Evolutionary conservation across 73 alveolate species (phyloP).

Genomic region (Durusdinium trenchii): DNA sequence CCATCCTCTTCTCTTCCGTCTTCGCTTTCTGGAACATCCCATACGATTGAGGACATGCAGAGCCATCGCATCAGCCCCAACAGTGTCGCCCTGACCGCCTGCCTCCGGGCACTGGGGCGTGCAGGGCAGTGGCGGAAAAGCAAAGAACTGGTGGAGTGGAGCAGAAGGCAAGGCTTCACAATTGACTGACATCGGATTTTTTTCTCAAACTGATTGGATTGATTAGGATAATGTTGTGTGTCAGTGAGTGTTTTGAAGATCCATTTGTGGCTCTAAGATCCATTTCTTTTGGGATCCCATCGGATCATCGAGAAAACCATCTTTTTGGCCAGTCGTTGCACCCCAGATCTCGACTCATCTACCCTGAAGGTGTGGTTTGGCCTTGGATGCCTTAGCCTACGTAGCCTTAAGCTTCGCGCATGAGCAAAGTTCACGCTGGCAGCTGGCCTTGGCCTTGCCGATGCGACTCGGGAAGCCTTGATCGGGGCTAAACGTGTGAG

Average conservation of each 20-base stretch:
- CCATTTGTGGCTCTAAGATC: not conserved
- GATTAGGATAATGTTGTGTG: not conserved
- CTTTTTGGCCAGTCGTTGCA: too few relatives aligned
- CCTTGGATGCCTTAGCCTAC: constrained; percentile 4
- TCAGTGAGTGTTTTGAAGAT: not conserved
- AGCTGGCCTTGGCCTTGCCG: not conserved
- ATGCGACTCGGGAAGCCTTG: not conserved
- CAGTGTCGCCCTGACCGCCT: constrained; percentile 34
- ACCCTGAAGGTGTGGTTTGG: not conserved
- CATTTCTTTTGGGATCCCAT: not conserved
- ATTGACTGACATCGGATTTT: too few relatives aligned
- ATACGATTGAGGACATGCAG: constrained; percentile 48
- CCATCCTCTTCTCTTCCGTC: too few relatives aligned
- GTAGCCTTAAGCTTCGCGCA: not conserved
- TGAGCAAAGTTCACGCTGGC: constrained; percentile 19
- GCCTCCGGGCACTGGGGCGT: constrained; percentile 57
- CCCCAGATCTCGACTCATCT: not conserved
- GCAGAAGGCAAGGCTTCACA: not conserved
- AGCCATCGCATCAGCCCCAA: constrained; percentile 9
- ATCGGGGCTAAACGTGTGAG: not conserved
- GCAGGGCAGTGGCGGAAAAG: not conserved
- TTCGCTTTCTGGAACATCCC: too few relatives aligned
- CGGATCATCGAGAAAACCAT: not conserved
- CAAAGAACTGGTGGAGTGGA: not conserved
- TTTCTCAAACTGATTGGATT: not conserved